phyloP scores from a whole-genome alignment of 352 stramenopile genomes.

The Phytophthora pluvialis region DNA sequence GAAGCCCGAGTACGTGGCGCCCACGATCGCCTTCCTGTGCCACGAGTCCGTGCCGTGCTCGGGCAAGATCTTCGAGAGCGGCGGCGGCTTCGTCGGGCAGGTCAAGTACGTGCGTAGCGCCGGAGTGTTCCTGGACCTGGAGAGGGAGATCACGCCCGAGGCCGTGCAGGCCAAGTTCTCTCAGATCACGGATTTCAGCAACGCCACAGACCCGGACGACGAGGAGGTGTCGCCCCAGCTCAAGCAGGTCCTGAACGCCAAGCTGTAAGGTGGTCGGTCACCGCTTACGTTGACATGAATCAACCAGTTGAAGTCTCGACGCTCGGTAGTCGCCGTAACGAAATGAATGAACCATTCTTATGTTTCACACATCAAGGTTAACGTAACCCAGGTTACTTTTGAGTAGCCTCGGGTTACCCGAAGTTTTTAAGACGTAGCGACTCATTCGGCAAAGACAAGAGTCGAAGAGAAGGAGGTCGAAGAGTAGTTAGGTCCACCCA shows the following conservation, averaged over 20 bases:
- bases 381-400: slow-evolving; percentile 11
- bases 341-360: slow-evolving; percentile 32
- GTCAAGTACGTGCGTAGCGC: slow-evolving; percentile 83
- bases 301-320: slow-evolving; percentile 13
- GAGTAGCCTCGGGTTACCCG: slow-evolving; percentile 6
- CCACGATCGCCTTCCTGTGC: slow-evolving; percentile 85
- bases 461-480: slow-evolving; percentile 6
- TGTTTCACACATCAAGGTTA: slow-evolving; percentile 10
- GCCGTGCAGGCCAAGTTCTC: slow-evolving; percentile 78
- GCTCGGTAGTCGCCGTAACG: slow-evolving; percentile 21
- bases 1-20: slow-evolving; percentile 91
- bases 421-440: slow-evolving; percentile 17
- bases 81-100: slow-evolving; percentile 82
- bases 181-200: slow-evolving; percentile 79
- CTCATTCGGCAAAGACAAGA: slow-evolving; percentile 24
- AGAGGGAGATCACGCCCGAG: slow-evolving; percentile 78
- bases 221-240: slow-evolving; percentile 82
- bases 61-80: slow-evolving; percentile 87
- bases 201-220: slow-evolving; percentile 76
- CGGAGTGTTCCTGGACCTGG: slow-evolving; percentile 72
- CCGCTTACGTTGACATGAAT: background rate
- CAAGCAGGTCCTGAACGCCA: slow-evolving; percentile 78
- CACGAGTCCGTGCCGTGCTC: slow-evolving; percentile 81
- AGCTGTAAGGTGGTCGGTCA: slow-evolving; percentile 54
- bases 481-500: background rate